Evolutionary conservation across 805 yeast genomes (phyloP), one percentile per base, ranked within the genome.

Genomic region (Saccharomycopsis sp.): DNA sequence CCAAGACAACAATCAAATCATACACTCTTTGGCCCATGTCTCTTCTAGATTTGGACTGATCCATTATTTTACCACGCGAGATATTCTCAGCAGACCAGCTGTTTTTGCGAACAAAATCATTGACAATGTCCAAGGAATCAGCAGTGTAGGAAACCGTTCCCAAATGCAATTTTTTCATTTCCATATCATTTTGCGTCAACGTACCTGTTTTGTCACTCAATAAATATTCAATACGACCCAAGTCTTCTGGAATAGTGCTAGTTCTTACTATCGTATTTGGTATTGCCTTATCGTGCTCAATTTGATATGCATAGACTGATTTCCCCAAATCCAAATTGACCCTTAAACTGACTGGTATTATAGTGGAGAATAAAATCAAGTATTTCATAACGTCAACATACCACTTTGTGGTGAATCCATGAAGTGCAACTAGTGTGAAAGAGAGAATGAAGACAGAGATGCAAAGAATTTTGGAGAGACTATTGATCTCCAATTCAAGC

Each of bases 121-220:
- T 62, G 2, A 92, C 95, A 31, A 88, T 77, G 58, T 89, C 97
- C 75, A 92, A 72, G 1, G 95, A 76, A 53, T 92, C 97, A 25
- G 83, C 83, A 6, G 94, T 86, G 55, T 87, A 92, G 9, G 96
- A 82, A 10, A 89, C 94, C 0, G 89, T 71, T 4, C 98, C 99
- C 25, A 94, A 64, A 57, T 94, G 97, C 33, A 92, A 66, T 58
- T 88, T 89, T 52, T 85, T 86, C 71, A 92, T 65, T 54, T 86
- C 95, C 99, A 92, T 92, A 56, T 94, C 98, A 58, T 92, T 92
- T 58, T 89, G 96, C 4, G 99, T 92, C 50, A 92, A 69, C 1
- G 99, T 92, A 29, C 99, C 99, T 0, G 99, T 92, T 55, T 92
- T 92, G 60, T 92, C 99, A 48, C 88, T 80, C 34, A 92, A 67